Percentiles rank a stretch among this genome's conserved stretches.
These are phyloP conservation scores for Thelephora aurantiotincta DNA, from an alignment of 768 basidiomycete species.

Conservation along the genomic window DNA sequence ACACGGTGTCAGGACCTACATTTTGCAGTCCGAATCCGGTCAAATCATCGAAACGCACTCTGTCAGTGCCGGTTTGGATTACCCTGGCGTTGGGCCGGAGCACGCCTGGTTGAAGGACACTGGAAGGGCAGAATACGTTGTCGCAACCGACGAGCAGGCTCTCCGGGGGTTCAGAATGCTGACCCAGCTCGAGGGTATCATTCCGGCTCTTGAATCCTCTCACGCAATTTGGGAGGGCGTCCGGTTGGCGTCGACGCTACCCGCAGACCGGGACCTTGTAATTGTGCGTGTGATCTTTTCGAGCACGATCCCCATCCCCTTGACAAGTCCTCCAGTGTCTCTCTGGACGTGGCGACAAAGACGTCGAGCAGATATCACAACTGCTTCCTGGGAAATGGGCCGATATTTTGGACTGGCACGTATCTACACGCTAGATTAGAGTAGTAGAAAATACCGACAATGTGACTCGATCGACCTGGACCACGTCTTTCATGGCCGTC, in stretches of 20 bases:
- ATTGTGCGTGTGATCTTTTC: conserved; percentile 44
- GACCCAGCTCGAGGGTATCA: conserved; percentile 93
- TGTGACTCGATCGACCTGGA: neutral
- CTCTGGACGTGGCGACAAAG: conserved; percentile 94
- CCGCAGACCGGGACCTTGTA: conserved; percentile 78
- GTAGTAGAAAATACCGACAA: neutral
- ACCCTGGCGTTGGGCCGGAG: conserved; percentile 96
- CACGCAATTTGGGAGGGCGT: conserved; percentile 95
- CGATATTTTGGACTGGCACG: conserved; percentile 85
- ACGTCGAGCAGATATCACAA: conserved; percentile 93
- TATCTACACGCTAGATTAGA: conserved; percentile 26
- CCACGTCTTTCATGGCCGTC: neutral
- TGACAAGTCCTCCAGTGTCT: conserved; percentile 44
- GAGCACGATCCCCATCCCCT: neutral
- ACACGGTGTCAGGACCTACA: conserved; percentile 91
- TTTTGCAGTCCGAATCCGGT: conserved; percentile 77
- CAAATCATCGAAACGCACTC: conserved; percentile 98
- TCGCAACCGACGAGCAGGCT: conserved; percentile 89
- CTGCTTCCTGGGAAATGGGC: conserved; percentile 90
- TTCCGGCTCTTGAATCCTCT: conserved; percentile 91
- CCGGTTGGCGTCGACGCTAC: conserved; percentile 67
- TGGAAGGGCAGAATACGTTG: conserved; percentile 84
- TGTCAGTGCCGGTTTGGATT: conserved; percentile 90
- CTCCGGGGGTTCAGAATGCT: conserved; percentile 83
- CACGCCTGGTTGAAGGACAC: conserved; percentile 96